These are phyloP conservation scores for Fusarium transvaalense DNA, from an alignment of 2,329 filamentous ascomycete species.

Conservation along the genomic window DNA sequence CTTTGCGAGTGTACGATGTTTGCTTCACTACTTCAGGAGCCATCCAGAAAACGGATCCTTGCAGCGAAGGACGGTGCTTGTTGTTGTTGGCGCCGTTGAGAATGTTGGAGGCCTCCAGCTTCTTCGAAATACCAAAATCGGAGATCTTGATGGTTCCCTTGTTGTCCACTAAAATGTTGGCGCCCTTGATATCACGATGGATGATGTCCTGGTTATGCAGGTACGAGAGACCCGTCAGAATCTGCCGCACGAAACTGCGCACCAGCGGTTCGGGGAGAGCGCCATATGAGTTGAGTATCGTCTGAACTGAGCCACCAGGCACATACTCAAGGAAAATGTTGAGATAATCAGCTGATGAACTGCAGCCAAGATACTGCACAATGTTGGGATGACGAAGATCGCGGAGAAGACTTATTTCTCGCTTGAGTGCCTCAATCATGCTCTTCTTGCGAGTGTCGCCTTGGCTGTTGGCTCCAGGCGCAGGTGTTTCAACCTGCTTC, in stretches of 20 bases:
- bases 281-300: constrained; percentile 98
- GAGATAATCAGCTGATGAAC: constrained; percentile 88
- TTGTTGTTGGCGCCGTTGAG: constrained; percentile 76
- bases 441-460: constrained; percentile 93
- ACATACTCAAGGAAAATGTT: constrained; percentile 99
- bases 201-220: constrained; percentile 96
- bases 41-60: constrained; percentile 99
- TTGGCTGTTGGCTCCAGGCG: constrained; percentile 79
- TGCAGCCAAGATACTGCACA: constrained; percentile 96
- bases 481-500: constrained; percentile 95
- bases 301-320: constrained; percentile 95
- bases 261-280: constrained; percentile 93
- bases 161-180: constrained; percentile 98
- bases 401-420: constrained; percentile 92
- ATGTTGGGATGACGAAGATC: constrained; percentile 97
- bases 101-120: constrained; percentile 91
- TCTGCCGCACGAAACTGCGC: constrained; percentile 96
- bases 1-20: constrained; percentile 97
- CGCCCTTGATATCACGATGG: constrained; percentile 98
- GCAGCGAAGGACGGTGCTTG: constrained; percentile 81
- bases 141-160: constrained; percentile 99
- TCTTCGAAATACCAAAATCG: constrained; percentile 98
- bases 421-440: constrained; percentile 98
- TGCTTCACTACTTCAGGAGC: constrained; percentile 98
- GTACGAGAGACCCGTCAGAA: constrained; percentile 91